Conservation (phyloP, 2,329 filamentous ascomycete genomes). For the Chaetomium olivaceum region DNA sequence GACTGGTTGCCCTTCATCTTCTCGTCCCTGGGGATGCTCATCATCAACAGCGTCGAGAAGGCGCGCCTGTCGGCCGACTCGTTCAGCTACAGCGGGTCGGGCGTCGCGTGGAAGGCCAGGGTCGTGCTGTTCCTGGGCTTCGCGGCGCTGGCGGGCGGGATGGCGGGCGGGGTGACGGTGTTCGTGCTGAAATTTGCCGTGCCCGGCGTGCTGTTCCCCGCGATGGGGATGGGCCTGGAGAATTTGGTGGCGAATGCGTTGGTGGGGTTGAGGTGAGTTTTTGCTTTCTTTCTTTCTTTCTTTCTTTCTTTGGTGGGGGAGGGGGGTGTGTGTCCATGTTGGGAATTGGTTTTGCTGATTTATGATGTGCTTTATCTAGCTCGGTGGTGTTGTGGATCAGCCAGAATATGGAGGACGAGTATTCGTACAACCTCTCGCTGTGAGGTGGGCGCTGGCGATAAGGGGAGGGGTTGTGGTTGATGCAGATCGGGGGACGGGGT, state of each 20-base stretch:
- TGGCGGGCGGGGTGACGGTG: conserved; percentile 69
- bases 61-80: conserved; percentile 63
- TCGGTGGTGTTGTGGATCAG: conserved; percentile 67
- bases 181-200: conserved; percentile 67
- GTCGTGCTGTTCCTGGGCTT: conserved; percentile 69
- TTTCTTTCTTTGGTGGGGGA: not conserved
- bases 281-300: not conserved
- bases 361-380: conserved; percentile 40
- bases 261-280: conserved; percentile 59
- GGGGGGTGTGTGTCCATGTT: not conserved
- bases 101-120: conserved; percentile 68
- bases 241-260: conserved; percentile 66
- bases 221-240: conserved; percentile 64
- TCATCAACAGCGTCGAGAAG: conserved; percentile 71
- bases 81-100: conserved; percentile 62
- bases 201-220: conserved; percentile 57
- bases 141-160: conserved; percentile 64
- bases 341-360: not conserved
- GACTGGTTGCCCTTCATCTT: conserved; percentile 72
- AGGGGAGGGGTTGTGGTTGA: not conserved
- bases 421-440: conserved; percentile 66
- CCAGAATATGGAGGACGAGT: conserved; percentile 74
- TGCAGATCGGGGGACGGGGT: not conserved
- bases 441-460: conserved; percentile 37
- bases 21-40: conserved; percentile 66